These are phyloP conservation scores for Aspergillus affinis DNA, from an alignment of 495 filamentous ascomycete genomes.

Conservation along the genomic window DNA sequence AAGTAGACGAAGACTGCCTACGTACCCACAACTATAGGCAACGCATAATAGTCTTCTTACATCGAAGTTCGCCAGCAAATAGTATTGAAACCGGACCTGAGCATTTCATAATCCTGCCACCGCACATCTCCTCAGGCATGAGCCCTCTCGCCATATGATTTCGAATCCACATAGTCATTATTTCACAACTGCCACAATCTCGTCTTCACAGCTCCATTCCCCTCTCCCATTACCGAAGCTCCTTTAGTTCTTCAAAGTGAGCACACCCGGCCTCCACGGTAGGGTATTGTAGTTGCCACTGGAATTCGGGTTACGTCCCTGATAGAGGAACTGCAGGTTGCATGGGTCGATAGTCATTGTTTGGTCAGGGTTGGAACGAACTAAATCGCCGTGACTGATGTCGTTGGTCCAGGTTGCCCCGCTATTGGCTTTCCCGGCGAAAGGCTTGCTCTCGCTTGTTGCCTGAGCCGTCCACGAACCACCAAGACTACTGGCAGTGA, in stretches of 20 bases:
- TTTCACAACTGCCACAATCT: too few relatives aligned
- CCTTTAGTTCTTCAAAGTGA: slow-evolving; percentile 38
- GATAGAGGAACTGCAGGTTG: slow-evolving; percentile 60
- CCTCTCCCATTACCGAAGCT: too few relatives aligned
- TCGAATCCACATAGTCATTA: too few relatives aligned
- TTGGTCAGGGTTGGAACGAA: slow-evolving; percentile 54
- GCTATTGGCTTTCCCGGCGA: slow-evolving; percentile 62
- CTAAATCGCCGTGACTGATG: slow-evolving; percentile 62
- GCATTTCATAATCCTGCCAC: too few relatives aligned
- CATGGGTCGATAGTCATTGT: slow-evolving; percentile 57
- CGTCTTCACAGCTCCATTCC: too few relatives aligned
- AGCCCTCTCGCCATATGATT: too few relatives aligned
- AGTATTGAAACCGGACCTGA: too few relatives aligned
- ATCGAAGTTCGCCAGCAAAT: too few relatives aligned
- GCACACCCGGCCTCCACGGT: slow-evolving; percentile 52
- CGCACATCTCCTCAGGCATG: too few relatives aligned
- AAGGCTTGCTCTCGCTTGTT: slow-evolving; percentile 50
- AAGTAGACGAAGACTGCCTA: too few relatives aligned
- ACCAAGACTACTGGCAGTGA: slow-evolving; percentile 51
- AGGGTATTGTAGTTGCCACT: slow-evolving; percentile 38
- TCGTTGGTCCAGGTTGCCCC: slow-evolving; percentile 63
- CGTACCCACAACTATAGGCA: too few relatives aligned
- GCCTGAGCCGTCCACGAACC: slow-evolving; percentile 57
- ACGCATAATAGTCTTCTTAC: too few relatives aligned
- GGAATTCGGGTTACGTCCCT: slow-evolving; percentile 42